These are phyloP conservation scores for Groenewaldozyma salmanticensis DNA, from an alignment of 805 yeast species.

Conservation along the genomic window DNA sequence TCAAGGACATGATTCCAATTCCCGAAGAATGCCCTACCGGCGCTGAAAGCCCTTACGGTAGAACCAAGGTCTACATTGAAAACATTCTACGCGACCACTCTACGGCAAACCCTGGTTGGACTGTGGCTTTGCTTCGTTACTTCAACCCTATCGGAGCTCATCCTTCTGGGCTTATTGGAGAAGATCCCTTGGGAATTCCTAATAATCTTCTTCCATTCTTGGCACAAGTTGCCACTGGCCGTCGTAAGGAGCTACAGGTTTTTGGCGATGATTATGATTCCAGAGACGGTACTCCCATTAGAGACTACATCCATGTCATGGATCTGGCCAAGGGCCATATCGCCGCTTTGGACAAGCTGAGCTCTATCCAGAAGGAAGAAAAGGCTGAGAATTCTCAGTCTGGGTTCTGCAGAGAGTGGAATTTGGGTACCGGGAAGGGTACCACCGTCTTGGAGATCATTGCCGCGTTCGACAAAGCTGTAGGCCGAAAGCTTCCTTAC, in stretches of 20 bases:
- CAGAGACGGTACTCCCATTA: slow-evolving; percentile 70
- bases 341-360: slow-evolving; percentile 54
- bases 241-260: slow-evolving; percentile 54
- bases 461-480: slow-evolving; percentile 53
- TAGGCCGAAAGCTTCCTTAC: slow-evolving; percentile 53
- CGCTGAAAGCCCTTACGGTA: slow-evolving; percentile 72
- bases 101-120: slow-evolving; percentile 28
- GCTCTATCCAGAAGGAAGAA: slow-evolving; percentile 16
- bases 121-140: slow-evolving; percentile 57
- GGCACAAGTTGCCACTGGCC: slow-evolving; percentile 69
- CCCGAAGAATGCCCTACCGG: slow-evolving; percentile 70
- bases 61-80: slow-evolving; percentile 60
- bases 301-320: slow-evolving; percentile 74
- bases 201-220: slow-evolving; percentile 66
- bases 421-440: slow-evolving; percentile 76
- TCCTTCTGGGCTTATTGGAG: slow-evolving; percentile 71
- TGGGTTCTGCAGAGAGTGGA: slow-evolving; percentile 68
- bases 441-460: slow-evolving; percentile 66
- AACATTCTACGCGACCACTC: slow-evolving; percentile 47
- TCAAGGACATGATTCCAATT: slow-evolving; percentile 63
- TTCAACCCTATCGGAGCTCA: slow-evolving; percentile 85
- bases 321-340: slow-evolving; percentile 73
- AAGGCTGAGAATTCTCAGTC: slow-evolving; percentile 15
- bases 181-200: slow-evolving; percentile 71
- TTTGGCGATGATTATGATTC: slow-evolving; percentile 66